Evolutionary conservation across 768 basidiomycete genomes (phyloP), one percentile per base, ranked within the genome.

Genomic region (Suillus sp.): DNA sequence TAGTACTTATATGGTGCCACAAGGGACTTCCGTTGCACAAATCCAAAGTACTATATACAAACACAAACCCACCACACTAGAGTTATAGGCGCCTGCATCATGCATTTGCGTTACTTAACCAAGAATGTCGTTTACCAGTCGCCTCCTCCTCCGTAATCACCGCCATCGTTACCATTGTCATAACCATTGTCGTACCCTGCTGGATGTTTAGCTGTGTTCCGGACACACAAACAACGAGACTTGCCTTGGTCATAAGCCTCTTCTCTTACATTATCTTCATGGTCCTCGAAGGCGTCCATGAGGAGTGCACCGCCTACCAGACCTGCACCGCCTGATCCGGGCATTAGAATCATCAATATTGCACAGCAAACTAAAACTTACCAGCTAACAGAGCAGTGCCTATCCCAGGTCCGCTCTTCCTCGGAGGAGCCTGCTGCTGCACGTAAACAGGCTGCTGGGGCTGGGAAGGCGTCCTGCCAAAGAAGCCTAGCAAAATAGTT

Each of bases 281-380:
- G 75, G 63, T 75, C 72, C 51, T 86, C 86, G 35, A 86, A 64
- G 0, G 82, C 84, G 51, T 86, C 78, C 40, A 69, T 82, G 43
- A 90, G 68, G 50, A 91, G 72, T 3, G 77, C 76, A 63, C 90
- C 90, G 43, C 84, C 89, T n/a, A 88, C 70, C n/a, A 90, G 71
- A 63, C 87, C 90, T 18, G 79, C 89, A 68, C 83, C 89, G 66
- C 81, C 88, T 83, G 64, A 59, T 59, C 20, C 61, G 34, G 42
- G 27, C 38, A 64, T 68, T 27, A 65, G 63, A 14, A 32, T 53
- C 20, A 25, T 25, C 35, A 32, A 34, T 47, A 13, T 40, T 25
- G 54, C 45, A 59, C 37, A 59, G 45, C 43, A 34, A 48, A 53
- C 25, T 18, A 53, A 25, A 2, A 71, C 79, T 55, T 57, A 86